Base-by-base conservation (phyloP, 2,329 filamentous ascomycete genomes). In the Apiospora arundinis region DNA sequence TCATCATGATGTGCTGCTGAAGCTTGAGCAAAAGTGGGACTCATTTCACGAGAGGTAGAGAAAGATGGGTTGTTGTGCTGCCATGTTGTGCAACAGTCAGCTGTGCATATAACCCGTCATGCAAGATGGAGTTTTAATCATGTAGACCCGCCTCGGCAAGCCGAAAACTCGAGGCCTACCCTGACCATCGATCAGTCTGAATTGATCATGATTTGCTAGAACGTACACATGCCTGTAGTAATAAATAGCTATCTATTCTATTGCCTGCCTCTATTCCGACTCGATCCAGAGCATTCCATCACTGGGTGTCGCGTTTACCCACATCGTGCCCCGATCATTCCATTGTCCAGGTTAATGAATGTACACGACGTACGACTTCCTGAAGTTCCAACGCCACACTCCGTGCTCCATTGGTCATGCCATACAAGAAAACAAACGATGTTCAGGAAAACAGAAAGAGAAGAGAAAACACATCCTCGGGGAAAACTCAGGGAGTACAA, bases 391-490 rank as follows among this genome's bases (percentile, higher is more conserved):
- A 63, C 56, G 32, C 56, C 56, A 63, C 56, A 63, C 56, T 63
- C 56, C 56, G 28, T 63, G 56, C 56, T 40, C 56, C 56, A 40
- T 40, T n/a, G 56, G 32, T 37, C 56, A 63, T 63, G 32, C 9
- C 32, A 63, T 63, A 63, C 32, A 63, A 40, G 56, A 40, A 63
- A 71, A 40, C 37, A 69, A 67, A 63, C 32, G 70, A 76, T 66
- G 70, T 67, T 73, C 18, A 77, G 74, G 65, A 76, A 76, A 69
- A 77, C 73, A 75, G 11, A 56, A 66, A 25, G n/a, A 56, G 42
- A 40, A 63, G 32, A 63, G 32, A 23, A 63, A n/a, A 6, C n/a
- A 12, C 18, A 63, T 63, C 9, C 56, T 18, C 25, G 2, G 2
- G 9, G 16, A 40, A 28, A 32, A 32, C 32, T 32, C 32, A 32